Conservation (phyloP, 2,329 filamentous ascomycete species). For the Acrocalymma vagum region DNA sequence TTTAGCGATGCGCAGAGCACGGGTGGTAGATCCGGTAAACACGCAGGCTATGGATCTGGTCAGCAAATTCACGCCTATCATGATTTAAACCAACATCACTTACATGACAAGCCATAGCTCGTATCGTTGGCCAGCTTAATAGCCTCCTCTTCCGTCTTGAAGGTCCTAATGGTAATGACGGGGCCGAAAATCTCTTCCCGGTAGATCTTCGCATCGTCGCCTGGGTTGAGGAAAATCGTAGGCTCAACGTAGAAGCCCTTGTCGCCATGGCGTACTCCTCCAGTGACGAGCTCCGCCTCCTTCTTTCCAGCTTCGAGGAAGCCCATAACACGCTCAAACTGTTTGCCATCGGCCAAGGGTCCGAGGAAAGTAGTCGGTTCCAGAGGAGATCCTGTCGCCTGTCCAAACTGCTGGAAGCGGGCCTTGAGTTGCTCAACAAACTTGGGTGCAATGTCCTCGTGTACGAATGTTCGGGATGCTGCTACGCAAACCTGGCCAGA, state of each 20-base stretch:
- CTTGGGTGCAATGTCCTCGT: slow-evolving; percentile 35
- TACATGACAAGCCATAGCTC: slow-evolving; percentile 33
- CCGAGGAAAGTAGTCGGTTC: slow-evolving; percentile 32
- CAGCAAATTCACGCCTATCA: background rate
- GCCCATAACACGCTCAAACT: slow-evolving; percentile 34
- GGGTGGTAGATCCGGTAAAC: slow-evolving; percentile 32
- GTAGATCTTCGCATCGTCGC: slow-evolving; percentile 35
- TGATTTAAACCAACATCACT: slow-evolving; percentile 3
- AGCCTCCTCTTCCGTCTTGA: slow-evolving; percentile 44
- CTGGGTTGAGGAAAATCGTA: slow-evolving; percentile 41
- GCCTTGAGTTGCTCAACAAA: slow-evolving; percentile 38
- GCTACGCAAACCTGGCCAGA: slow-evolving; percentile 67
- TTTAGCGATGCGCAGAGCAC: slow-evolving; percentile 37
- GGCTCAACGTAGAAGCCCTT: slow-evolving; percentile 40
- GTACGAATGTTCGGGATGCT: slow-evolving; percentile 58
- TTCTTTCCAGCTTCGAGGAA: slow-evolving; percentile 34
- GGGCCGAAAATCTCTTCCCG: slow-evolving; percentile 45
- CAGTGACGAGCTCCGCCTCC: slow-evolving; percentile 35
- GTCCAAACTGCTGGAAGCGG: slow-evolving; percentile 28
- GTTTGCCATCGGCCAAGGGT: slow-evolving; percentile 36
- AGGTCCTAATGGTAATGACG: slow-evolving; percentile 37
- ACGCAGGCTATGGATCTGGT: slow-evolving; percentile 19
- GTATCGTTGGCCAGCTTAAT: slow-evolving; percentile 43
- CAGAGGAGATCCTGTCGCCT: slow-evolving; percentile 20
- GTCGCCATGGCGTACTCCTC: slow-evolving; percentile 31